Evolutionary conservation across 352 stramenopile species (phyloP).

Genomic region (Globisporangium lucens): DNA sequence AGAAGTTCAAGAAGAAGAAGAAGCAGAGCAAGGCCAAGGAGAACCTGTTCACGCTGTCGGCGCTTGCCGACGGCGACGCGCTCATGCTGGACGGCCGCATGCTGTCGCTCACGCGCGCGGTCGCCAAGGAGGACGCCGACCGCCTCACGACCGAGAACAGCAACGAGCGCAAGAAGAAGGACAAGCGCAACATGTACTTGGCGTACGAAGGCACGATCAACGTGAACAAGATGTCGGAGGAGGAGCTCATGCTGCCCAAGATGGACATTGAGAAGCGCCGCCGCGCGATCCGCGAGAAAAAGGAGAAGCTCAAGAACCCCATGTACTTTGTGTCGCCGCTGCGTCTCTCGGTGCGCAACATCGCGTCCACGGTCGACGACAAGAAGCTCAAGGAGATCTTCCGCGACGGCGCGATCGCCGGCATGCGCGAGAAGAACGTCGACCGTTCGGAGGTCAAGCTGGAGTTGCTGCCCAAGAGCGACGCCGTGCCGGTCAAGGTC

Average conservation of each 20-base stretch:
- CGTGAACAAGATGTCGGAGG: conserved; percentile 88
- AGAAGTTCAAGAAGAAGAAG: conserved; percentile 52
- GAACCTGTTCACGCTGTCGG: conserved; percentile 62
- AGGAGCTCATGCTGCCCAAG: conserved; percentile 81
- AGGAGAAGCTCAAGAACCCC: conserved; percentile 95
- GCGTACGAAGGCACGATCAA: conserved; percentile 94
- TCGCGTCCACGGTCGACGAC: conserved; percentile 87
- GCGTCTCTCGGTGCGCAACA: conserved; percentile 93
- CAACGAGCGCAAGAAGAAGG: conserved; percentile 67
- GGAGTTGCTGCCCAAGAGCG: conserved; percentile 43
- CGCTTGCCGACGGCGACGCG: conserved; percentile 63
- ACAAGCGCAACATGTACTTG: conserved; percentile 96
- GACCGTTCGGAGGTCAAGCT: conserved; percentile 75
- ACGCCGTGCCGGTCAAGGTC: conserved; percentile 56
- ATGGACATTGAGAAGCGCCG: conserved; percentile 94
- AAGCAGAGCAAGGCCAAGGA: conserved; percentile 44
- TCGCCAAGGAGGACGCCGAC: conserved; percentile 69
- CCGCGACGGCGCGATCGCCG: conserved; percentile 69
- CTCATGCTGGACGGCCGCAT: conserved; percentile 75
- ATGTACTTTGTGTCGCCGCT: conserved; percentile 97
- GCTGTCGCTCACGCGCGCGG: conserved; percentile 66
- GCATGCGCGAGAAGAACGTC: conserved; percentile 73
- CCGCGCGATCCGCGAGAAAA: conserved; percentile 92
- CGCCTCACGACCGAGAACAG: conserved; percentile 50
- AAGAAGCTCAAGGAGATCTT: conserved; percentile 89